Conservation (phyloP, 768 basidiomycete genomes). For the Pluteus cervinus region DNA sequence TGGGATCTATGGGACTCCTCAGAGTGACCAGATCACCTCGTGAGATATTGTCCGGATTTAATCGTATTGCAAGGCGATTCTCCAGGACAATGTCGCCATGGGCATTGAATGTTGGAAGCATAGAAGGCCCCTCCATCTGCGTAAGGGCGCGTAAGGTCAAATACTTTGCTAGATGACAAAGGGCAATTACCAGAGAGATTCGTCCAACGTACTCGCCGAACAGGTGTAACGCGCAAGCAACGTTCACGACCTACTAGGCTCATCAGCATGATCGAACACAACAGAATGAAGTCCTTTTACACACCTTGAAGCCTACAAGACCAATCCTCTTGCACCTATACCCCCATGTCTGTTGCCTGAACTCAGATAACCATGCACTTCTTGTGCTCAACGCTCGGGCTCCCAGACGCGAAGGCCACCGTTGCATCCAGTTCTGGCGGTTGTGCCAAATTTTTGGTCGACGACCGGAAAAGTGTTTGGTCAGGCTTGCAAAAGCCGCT, state of each 20-base stretch:
- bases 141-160: conserved; percentile 4
- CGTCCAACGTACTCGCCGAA: conserved; percentile 57
- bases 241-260: conserved; percentile 41
- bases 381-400: no score
- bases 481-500: no score
- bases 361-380: no score
- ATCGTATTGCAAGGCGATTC: conserved; percentile 47
- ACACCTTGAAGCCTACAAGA: conserved; percentile 3
- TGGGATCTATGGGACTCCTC: conserved; percentile 63
- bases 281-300: no score
- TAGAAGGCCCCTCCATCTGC: conserved; percentile 71
- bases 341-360: no score
- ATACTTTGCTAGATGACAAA: conserved; percentile 6
- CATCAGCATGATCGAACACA: no score
- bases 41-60: conserved; percentile 42
- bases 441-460: no score
- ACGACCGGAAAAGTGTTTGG: no score
- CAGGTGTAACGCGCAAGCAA: conserved; percentile 54
- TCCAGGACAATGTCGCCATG: conserved; percentile 61
- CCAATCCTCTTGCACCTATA: background rate
- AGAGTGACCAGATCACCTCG: conserved; percentile 78
- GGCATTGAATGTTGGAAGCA: conserved; percentile 68
- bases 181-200: conserved; percentile 39
- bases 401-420: no score
- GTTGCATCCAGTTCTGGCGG: no score